These are phyloP conservation scores for Colletotrichum siamense DNA, from an alignment of 2,329 filamentous ascomycete species.

Conservation along the genomic window DNA sequence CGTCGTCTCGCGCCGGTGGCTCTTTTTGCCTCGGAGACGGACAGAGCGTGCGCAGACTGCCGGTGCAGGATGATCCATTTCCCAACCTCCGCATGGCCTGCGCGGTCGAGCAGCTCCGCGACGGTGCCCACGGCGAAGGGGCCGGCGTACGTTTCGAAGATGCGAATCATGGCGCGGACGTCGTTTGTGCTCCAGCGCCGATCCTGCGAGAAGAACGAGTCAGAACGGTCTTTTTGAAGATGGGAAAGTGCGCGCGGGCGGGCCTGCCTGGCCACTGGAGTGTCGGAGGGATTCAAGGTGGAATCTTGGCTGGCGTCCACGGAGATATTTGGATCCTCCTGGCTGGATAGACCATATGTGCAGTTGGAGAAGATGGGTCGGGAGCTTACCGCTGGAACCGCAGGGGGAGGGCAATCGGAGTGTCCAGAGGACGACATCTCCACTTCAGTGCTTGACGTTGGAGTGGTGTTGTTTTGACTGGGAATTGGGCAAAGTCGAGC, in stretches of 20 bases:
- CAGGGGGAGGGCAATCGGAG: too few species aligned
- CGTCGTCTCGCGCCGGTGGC: background rate
- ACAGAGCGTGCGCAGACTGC: background rate
- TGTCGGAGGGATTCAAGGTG: too few species aligned
- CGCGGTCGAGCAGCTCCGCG: background rate
- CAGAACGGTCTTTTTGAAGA: background rate
- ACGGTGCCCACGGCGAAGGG: background rate
- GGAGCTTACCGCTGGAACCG: too few species aligned
- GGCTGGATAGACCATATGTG: too few species aligned
- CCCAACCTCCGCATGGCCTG: background rate
- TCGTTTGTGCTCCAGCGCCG: background rate
- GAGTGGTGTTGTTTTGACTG: too few species aligned
- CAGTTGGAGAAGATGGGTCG: too few species aligned
- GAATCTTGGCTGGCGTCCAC: too few species aligned
- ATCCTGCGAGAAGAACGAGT: background rate
- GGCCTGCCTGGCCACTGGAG: too few species aligned
- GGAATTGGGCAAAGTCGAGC: too few species aligned
- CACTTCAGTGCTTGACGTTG: too few species aligned
- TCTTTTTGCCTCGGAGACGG: background rate
- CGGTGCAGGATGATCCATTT: background rate
- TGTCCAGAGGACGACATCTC: too few species aligned
- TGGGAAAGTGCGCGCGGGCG: background rate
- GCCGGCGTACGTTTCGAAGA: background rate
- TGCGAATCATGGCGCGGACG: background rate
- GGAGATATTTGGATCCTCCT: too few species aligned